phyloP scores from a whole-genome alignment of 164 flowering plant genomes.

The Stephania cephalantha region DNA sequence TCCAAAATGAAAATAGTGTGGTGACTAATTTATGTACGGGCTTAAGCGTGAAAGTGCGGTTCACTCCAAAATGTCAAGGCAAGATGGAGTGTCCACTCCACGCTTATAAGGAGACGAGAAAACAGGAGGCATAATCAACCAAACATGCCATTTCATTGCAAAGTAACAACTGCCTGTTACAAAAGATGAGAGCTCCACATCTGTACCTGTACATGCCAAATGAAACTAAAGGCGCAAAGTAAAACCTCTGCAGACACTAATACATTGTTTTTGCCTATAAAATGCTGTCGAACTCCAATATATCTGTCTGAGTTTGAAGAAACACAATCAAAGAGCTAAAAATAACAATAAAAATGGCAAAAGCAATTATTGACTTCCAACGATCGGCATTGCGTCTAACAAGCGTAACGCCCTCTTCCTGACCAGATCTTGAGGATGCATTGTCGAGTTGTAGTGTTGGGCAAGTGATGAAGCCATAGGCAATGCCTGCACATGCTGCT shows the following conservation, averaged over 20 bases:
- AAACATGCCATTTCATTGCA: background rate
- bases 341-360: slow-evolving; percentile 31
- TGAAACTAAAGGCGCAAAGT: background rate
- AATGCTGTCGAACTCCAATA: slow-evolving; percentile 12
- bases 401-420: slow-evolving; percentile 44
- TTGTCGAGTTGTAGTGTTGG: slow-evolving; percentile 42
- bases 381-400: slow-evolving; percentile 38
- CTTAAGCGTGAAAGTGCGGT: no score
- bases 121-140: background rate
- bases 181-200: background rate
- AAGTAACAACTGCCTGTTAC: background rate
- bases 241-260: background rate
- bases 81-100: no score
- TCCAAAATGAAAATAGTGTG: no score
- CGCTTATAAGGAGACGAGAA: no score
- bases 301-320: slow-evolving; percentile 37
- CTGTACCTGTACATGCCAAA: background rate
- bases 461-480: slow-evolving; percentile 49
- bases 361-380: slow-evolving; percentile 40
- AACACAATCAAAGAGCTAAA: slow-evolving; percentile 35
- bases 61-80: no score
- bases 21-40: no score
- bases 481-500: slow-evolving; percentile 45
- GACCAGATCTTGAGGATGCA: slow-evolving; percentile 35
- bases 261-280: background rate